These are phyloP conservation scores for Sporothrix euskadiensis DNA, from an alignment of 2,329 filamentous ascomycete genomes.

Conservation along the genomic window DNA sequence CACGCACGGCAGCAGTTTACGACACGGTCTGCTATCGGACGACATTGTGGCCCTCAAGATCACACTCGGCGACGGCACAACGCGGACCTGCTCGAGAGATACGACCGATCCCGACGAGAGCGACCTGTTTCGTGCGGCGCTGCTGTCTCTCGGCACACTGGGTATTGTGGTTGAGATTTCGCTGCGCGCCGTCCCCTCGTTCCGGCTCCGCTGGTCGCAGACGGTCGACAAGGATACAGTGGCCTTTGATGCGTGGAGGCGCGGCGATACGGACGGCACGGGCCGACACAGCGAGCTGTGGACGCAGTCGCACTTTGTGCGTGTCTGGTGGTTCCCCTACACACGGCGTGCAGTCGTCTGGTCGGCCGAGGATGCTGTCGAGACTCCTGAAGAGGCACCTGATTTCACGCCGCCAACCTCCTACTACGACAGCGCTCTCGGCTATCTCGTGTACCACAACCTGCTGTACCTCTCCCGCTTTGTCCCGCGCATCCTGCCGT, in stretches of 20 bases:
- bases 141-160: conserved; percentile 84
- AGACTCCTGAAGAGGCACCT: conserved; percentile 46
- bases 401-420: conserved; percentile 57
- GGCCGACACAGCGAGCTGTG: conserved; percentile 69
- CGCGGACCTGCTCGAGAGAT: conserved; percentile 61
- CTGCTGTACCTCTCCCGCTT: conserved; percentile 78
- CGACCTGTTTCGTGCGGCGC: conserved; percentile 82
- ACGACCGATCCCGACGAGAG: conserved; percentile 63
- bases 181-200: conserved; percentile 75
- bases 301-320: conserved; percentile 82
- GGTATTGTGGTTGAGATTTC: conserved; percentile 91
- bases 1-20: conserved; percentile 85
- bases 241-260: conserved; percentile 68
- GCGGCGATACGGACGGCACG: conserved; percentile 66
- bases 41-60: conserved; percentile 73
- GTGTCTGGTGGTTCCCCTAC: conserved; percentile 98
- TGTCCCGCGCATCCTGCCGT: conserved; percentile 76
- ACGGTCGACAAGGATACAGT: conserved; percentile 68
- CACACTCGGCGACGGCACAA: conserved; percentile 76
- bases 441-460: conserved; percentile 90
- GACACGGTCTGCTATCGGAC: conserved; percentile 81
- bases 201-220: conserved; percentile 86
- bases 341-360: conserved; percentile 84
- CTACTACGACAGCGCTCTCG: conserved; percentile 80
- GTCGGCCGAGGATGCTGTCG: conserved; percentile 76